Evolutionary conservation across 2,329 filamentous ascomycete genomes (phyloP), one percentile per base, ranked within the genome.

Genomic region (Cytospora mali): DNA sequence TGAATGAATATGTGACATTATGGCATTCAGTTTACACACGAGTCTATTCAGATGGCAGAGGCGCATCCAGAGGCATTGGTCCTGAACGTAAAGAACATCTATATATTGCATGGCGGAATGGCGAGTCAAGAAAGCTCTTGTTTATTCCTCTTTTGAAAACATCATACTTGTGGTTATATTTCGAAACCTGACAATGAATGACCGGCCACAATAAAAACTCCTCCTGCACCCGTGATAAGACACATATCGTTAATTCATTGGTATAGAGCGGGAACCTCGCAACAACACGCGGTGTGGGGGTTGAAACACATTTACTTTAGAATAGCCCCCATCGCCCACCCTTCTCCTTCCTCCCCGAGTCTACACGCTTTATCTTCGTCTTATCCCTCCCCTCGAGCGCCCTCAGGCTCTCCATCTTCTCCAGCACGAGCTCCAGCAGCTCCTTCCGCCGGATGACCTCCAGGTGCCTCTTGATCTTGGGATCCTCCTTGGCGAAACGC

Each of bases 391-490:
- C 88, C 71, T 98, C 93, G 10, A 99, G 80, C 71, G 93, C 89
- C 64, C 91, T 84, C 70, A 99, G 77, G 62, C 91, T 90, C 74
- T 98, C 93, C 86, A 99, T 98, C 82, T 99, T 98, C 73, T 92
- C 90, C 31, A 99, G 81, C 6, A 97, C 95, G 61, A 97, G 81
- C 78, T 99, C 94, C 5, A 99, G 83, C 64, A 97, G 81, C 71
- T 97, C 93, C 77, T 99, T 99, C 68, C 93, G 84, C 66, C 88
- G 85, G 68, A 98, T 96, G 27, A 98, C 88, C 70, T 99, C 96
- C 50, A 99, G 81, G 74, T 99, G 96, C 54, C 89, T 84, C 66
- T 89, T 85, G 66, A 99, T 89, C 76, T 94, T 95, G 21, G 92
- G 90, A 72, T 99, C 96, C 76, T 99, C 95, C 58, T 91, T 87